Conservation (phyloP, 225 moss, liverwort and hornwort species). For the Climacium dendroides region DNA sequence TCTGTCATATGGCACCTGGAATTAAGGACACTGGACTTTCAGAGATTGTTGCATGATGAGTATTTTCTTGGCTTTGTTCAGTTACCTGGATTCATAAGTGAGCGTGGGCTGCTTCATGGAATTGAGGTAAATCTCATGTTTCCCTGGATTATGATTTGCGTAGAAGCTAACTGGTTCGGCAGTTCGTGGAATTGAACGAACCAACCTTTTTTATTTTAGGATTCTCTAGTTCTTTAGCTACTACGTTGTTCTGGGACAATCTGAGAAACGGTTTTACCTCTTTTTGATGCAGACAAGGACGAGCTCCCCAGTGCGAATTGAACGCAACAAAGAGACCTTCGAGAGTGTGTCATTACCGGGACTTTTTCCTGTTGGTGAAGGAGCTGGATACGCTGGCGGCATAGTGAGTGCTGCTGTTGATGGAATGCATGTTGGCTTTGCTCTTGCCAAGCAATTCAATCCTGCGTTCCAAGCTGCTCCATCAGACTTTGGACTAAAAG, state of each 20-base stretch:
- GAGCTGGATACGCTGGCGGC: slow-evolving; percentile 95
- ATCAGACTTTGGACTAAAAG: slow-evolving; percentile 2
- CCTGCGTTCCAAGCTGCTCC: slow-evolving; percentile 13
- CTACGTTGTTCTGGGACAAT: neutral
- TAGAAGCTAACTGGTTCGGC: neutral
- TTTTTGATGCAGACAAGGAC: slow-evolving; percentile 60
- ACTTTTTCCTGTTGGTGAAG: slow-evolving; percentile 85
- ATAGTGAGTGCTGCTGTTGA: slow-evolving; percentile 98
- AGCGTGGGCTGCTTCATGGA: slow-evolving; percentile 79
- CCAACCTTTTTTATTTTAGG: neutral
- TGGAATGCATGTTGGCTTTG: slow-evolving; percentile 78
- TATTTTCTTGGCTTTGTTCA: slow-evolving; percentile 14
- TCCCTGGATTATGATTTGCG: neutral
- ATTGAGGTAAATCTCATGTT: slow-evolving; percentile 55
- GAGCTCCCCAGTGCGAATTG: slow-evolving; percentile 83
- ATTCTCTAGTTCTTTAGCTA: neutral
- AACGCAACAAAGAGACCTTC: slow-evolving; percentile 56
- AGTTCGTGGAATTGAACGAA: neutral
- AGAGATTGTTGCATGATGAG: neutral
- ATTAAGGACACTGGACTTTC: neutral
- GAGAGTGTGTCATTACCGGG: slow-evolving; percentile 66
- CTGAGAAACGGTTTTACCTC: neutral
- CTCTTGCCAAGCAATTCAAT: slow-evolving; percentile 49
- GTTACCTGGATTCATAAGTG: slow-evolving; percentile 83
- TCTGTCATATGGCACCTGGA: neutral